phyloP scores from a whole-genome alignment of 2,329 filamentous ascomycete species.

The Botrytis elliptica region DNA sequence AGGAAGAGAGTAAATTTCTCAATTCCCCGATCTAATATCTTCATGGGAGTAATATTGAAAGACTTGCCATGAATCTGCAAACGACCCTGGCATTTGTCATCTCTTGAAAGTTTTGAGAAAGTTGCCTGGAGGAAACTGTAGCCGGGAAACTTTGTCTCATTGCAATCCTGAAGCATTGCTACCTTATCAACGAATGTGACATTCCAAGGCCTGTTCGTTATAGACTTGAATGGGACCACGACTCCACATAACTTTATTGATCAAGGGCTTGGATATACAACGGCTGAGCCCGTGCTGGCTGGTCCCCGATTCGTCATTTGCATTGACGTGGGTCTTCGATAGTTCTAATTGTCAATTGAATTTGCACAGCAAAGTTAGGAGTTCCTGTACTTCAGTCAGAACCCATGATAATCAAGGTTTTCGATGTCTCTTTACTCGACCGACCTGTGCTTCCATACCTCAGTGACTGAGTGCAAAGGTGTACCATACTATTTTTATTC shows the following conservation, averaged over 20 bases:
- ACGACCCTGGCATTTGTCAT: background rate
- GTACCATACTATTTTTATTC: background rate
- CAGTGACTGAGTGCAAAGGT: too few relatives aligned
- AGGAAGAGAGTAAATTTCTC: background rate
- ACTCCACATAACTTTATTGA: background rate
- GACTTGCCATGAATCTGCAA: background rate
- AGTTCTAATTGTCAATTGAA: background rate
- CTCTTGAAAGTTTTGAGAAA: too few relatives aligned
- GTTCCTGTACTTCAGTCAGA: background rate
- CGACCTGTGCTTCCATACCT: background rate
- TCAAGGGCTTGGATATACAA: slow-evolving; percentile 1
- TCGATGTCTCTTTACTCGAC: background rate
- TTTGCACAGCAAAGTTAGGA: background rate
- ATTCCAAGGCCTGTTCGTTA: background rate
- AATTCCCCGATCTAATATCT: background rate
- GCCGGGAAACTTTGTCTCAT: background rate
- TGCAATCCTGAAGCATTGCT: background rate
- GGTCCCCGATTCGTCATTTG: background rate
- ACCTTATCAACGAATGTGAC: background rate
- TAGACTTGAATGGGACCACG: background rate
- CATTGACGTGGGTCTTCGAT: background rate
- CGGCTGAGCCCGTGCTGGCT: background rate
- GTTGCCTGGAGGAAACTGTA: background rate
- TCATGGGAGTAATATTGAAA: background rate
- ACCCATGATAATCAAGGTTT: background rate